A percentile compares a stretch with the other conserved stretches of the same genome.
phyloP scores from a whole-genome alignment of 1,284 basidiomycete genomes.

The Jaminaea rosea region DNA sequence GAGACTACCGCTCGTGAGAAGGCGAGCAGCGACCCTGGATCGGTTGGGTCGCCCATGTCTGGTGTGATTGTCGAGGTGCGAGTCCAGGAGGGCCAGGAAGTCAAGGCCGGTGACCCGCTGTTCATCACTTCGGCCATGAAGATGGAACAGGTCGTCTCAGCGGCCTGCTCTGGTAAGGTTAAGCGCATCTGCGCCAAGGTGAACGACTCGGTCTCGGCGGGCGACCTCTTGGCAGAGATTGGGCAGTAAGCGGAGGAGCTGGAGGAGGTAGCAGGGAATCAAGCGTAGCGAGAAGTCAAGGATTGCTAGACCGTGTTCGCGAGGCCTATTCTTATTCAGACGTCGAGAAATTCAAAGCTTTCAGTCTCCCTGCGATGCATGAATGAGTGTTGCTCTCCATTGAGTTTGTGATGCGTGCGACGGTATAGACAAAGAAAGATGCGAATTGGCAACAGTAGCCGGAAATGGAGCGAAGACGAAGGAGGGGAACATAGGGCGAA shows the following conservation, averaged over 20 bases:
- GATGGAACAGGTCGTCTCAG: slow-evolving; percentile 83
- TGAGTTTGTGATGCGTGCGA: too few species aligned
- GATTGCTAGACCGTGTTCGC: too few species aligned
- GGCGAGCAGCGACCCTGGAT: slow-evolving; percentile 84
- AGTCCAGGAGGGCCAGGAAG: slow-evolving; percentile 89
- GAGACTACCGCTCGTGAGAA: slow-evolving; percentile 84
- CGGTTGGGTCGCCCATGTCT: slow-evolving; percentile 70
- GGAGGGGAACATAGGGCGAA: too few species aligned
- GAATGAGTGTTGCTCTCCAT: too few species aligned
- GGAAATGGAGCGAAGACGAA: too few species aligned
- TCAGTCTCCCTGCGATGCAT: too few species aligned
- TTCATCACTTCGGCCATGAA: slow-evolving; percentile 54
- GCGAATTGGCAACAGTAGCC: too few species aligned
- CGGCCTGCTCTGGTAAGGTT: slow-evolving; percentile 88
- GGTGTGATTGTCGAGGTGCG: slow-evolving; percentile 96
- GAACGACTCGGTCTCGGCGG: slow-evolving; percentile 75
- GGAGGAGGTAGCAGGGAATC: too few species aligned
- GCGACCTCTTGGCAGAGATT: slow-evolving; percentile 76
- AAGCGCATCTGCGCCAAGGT: slow-evolving; percentile 71
- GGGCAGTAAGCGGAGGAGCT: slow-evolving; percentile 57
- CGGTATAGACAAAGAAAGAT: too few species aligned
- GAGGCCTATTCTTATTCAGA: too few species aligned
- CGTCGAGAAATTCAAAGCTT: too few species aligned
- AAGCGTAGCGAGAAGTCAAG: too few species aligned
- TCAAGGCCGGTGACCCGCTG: slow-evolving; percentile 93